Evolutionary conservation across 139 green algal genomes (phyloP).

Genomic region (Auxenochlorella protothecoides): DNA sequence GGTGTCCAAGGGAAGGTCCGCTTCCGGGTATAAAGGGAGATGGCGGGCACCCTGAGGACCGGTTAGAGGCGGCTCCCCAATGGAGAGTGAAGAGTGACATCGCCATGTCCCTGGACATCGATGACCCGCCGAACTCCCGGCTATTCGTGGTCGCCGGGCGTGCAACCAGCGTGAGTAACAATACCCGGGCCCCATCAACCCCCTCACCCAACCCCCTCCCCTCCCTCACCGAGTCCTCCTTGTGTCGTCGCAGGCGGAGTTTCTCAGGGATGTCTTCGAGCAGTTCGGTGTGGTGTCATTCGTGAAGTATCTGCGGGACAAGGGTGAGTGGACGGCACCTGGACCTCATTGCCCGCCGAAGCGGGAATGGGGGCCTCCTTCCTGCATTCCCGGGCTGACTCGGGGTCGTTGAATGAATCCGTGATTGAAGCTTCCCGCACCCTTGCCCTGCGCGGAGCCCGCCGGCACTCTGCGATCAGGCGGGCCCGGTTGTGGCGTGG

Average conservation of each 20-base stretch:
- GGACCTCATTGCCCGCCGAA: no score
- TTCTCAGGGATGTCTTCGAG: constrained; percentile 26
- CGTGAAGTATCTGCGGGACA: constrained; percentile 33
- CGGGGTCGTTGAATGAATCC: no score
- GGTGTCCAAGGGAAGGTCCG: no score
- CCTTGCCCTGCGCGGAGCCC: no score
- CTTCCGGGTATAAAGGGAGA: no score
- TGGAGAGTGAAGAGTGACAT: not conserved
- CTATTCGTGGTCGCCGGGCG: constrained; percentile 31
- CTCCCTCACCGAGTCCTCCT: not conserved
- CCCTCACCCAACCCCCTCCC: not conserved
- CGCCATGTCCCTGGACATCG: constrained; percentile 25
- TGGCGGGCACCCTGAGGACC: no score
- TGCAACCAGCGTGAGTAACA: constrained; percentile 21
- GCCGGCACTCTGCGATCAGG: no score
- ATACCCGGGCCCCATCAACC: not conserved
- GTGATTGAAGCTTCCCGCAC: no score
- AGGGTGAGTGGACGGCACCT: constrained; percentile 12
- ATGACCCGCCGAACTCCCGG: constrained; percentile 25
- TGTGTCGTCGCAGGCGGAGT: constrained; percentile 25
- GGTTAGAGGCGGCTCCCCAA: not conserved
- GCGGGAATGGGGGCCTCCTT: no score
- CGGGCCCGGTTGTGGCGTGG: no score
- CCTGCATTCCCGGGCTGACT: no score
- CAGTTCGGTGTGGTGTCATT: constrained; percentile 25